Evolutionary conservation across 2,329 filamentous ascomycete genomes (phyloP), one percentile per base, ranked within the genome.

Genomic region (Alternaria metachromatica): DNA sequence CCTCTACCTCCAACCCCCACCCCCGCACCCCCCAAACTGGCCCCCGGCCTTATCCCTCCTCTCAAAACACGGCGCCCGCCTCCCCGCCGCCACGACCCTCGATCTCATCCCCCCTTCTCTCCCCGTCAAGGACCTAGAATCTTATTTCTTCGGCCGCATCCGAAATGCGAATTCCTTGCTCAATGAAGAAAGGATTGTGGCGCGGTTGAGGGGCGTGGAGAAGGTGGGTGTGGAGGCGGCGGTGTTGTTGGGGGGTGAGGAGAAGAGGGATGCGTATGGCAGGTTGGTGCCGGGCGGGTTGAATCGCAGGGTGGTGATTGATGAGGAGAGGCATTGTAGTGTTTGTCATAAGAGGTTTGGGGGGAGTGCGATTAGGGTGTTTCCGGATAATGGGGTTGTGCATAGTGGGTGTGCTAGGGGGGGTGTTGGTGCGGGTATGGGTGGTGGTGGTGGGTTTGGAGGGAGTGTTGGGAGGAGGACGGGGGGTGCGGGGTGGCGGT

Each of bases 331-430:
- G 55, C 90, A 97, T 58, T 99, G 96, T 78, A 90, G 92, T 12
- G 92, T 97, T 15, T 99, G 96, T 78, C 92, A 97, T 80, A 98
- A 97, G 84, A 86, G 96, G 69, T 87, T 99, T 68, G 95, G 94
- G 2, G 91, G 93, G 2, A 97, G 92, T 78, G 96, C 97, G 18
- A 91, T 98, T 63, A 90, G 94, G 44, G 94, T 97, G 12, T 87
- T 96, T 80, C 93, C 94, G 7, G 92, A 97, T 71, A 79, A 81
- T 46, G 77, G 78, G 51, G 84, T 85, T 20, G 82, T 85, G 62
- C 84, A 86, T 73, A 84, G 82, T 62, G 84, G 84, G 3, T 85
- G 84, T 75, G 78, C 82, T 71, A 72, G 74, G 59, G 74, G 76
- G 8, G 76, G 73, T 60, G 64, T 75, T 13, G 76, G 28, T 11